Conservation (phyloP, 2,329 filamentous ascomycete genomes). For the Penicillium sp. region DNA sequence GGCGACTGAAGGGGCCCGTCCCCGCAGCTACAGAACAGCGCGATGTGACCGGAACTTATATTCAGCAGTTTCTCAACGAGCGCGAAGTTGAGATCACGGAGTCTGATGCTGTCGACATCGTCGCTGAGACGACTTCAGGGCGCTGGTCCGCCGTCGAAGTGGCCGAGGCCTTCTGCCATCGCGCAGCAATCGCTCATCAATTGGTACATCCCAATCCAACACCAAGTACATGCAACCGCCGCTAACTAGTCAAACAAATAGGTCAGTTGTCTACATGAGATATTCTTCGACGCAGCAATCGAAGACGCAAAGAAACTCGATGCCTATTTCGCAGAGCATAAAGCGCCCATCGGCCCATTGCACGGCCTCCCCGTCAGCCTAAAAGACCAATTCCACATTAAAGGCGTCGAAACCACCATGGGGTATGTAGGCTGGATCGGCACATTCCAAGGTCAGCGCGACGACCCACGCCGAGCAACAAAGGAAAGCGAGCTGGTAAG, state of each 20-base stretch:
- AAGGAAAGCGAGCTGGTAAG: conserved; percentile 57
- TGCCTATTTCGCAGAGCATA: conserved; percentile 41
- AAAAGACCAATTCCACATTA: conserved; percentile 48
- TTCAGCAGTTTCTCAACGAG: conserved; percentile 52
- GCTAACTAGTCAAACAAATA: not conserved
- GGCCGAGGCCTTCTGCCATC: conserved; percentile 54
- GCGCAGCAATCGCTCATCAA: conserved; percentile 57
- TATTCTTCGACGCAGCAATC: conserved; percentile 53
- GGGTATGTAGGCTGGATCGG: conserved; percentile 64
- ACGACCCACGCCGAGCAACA: conserved; percentile 47
- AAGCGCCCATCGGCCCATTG: conserved; percentile 52
- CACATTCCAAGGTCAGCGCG: conserved; percentile 53
- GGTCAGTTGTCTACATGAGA: conserved; percentile 52
- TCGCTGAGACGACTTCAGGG: conserved; percentile 51
- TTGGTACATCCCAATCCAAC: conserved; percentile 36
- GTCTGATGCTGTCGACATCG: conserved; percentile 55
- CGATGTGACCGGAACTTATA: conserved; percentile 54
- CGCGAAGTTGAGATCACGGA: conserved; percentile 59
- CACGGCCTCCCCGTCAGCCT: conserved; percentile 59
- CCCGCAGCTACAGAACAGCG: conserved; percentile 51
- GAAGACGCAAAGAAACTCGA: conserved; percentile 49
- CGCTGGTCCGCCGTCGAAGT: conserved; percentile 55
- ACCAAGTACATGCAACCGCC: not conserved
- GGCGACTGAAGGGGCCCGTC: conserved; percentile 47
- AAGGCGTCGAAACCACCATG: conserved; percentile 55